Base-by-base conservation (phyloP, 2,329 filamentous ascomycete genomes). In the Diplocarpon rosae region DNA sequence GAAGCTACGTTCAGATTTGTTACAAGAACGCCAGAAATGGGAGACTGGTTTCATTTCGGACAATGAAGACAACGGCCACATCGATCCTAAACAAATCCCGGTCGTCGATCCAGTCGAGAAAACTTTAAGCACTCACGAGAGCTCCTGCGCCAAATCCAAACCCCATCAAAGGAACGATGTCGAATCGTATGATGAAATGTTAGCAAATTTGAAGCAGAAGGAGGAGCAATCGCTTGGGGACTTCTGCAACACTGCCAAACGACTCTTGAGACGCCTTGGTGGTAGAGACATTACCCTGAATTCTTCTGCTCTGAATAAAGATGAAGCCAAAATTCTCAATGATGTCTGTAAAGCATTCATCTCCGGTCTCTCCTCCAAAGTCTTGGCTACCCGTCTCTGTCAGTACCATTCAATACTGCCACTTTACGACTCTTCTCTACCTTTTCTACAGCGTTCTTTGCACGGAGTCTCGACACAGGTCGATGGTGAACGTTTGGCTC, bases 21-120 rank as follows among this genome's bases (percentile, higher is more conserved):
- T 75, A 4, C 71, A 78, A 29, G 81, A 83, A 55, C 75, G 84
- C 6, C 64, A 69, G 35, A 85, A 80, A 56, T 90, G 85, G 83
- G 84, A 90, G 51, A 71, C 64, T 36, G 76, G 69, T 36, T 68
- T 65, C 39, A 66, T 38, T 12, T 43, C 37, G 8, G 56, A 66
- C 0, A 63, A 62, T 12, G 62, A 63, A 7, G 57, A 56, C 12
- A 45, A 52, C 2, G 49, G 53, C 12, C 45, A 52, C 33, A 27
- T 46, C 31, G 42, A 31, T n/a, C 14, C 17, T 14, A 15, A 33
- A 2, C 17, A 48, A 11, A 24, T 13, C 15, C 9, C 28, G 20
- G 20, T 7, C 20, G 20, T 24, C 7, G 20, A 24, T 24, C 20
- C 20, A 24, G 20, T 24, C 20, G 20, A 24, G 20, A 3, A 24